phyloP scores from a whole-genome alignment of 139 green algal species.

The Eudorina sp. region DNA sequence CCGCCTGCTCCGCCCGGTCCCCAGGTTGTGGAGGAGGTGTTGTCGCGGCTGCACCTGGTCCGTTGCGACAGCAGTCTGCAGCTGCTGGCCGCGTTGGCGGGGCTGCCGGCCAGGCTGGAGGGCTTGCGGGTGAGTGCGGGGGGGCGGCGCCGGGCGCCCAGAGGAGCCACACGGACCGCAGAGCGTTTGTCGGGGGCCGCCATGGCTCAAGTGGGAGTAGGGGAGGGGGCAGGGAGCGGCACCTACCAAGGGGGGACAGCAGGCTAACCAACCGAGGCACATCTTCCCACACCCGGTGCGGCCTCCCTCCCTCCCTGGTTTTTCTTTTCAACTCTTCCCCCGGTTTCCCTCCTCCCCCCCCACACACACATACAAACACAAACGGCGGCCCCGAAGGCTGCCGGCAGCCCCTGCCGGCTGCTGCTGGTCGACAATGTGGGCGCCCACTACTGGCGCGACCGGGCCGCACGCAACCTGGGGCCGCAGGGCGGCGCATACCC shows the following conservation, averaged over 20 bases:
- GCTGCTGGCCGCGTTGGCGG: constrained; percentile 37
- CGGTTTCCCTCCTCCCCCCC: too few relatives aligned
- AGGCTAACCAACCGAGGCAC: too few relatives aligned
- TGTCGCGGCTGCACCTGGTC: constrained; percentile 40
- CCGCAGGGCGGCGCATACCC: neutral
- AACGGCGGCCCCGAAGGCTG: constrained; percentile 9
- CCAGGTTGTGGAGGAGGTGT: constrained; percentile 18
- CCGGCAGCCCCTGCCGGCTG: constrained; percentile 12
- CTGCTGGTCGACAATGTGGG: constrained; percentile 41
- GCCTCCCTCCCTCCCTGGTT: too few relatives aligned
- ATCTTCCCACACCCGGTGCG: too few relatives aligned
- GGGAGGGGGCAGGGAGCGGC: too few relatives aligned
- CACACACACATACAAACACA: too few relatives aligned
- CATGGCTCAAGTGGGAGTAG: too few relatives aligned
- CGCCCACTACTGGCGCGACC: constrained; percentile 37
- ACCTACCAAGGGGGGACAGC: too few relatives aligned
- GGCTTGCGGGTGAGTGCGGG: constrained; percentile 26
- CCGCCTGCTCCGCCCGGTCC: neutral
- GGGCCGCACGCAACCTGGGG: neutral
- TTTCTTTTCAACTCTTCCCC: neutral
- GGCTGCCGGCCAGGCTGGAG: neutral
- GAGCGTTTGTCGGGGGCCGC: too few relatives aligned
- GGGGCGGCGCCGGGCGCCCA: too few relatives aligned
- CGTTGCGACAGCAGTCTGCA: constrained; percentile 23
- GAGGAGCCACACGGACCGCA: too few relatives aligned